Base-by-base conservation (phyloP, 768 basidiomycete genomes). In the Termitomyces eurrhizus region DNA sequence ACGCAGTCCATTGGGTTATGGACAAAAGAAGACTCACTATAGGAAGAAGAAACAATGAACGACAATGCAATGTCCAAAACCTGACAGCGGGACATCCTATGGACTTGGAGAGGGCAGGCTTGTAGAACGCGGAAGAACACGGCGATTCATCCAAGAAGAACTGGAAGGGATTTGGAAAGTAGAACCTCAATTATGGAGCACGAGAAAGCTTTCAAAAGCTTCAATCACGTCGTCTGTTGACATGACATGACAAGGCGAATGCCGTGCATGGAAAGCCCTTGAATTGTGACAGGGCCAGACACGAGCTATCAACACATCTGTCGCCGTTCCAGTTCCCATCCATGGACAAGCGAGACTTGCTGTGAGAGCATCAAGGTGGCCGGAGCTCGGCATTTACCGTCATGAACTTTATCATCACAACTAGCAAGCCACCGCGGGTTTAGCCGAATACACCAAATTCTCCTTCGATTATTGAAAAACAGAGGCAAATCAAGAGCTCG, bases 351-450 rank as follows among this genome's bases (percentile, higher is more conserved):
- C 18, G 41, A 42, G 41, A 42, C 39, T 21, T 21, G 21, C n/a
- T n/a, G n/a, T n/a, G n/a, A n/a, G n/a, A n/a, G n/a, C 21, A 21
- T 21, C 21, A 21, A 21, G 21, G 29, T 29, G 41, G n/a, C 14
- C 42, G 9, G 42, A 44, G 16, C n/a, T 32, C 39, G 52, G 52
- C 52, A 52, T 41, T 29, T 9, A 18, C 50, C 55, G 58, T n/a
- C 11, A 52, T 62, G 60, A 77, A 79, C 74, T 69, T 76, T 77
- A 73, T 67, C 67, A 18, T 50, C 32, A 24, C 6, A 73, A 71
- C 75, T 78, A 58, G 72, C 74, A 78, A 79, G 78, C 77, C 79
- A 75, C 77, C 65, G 51, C 77, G 79, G 78, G 37, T 65, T 68
- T 68, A 66, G 54, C 78, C 78, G 77, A 53, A 14, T 26, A 35